phyloP scores from a whole-genome alignment of 169 alveolate genomes.

The Theileria parva region DNA sequence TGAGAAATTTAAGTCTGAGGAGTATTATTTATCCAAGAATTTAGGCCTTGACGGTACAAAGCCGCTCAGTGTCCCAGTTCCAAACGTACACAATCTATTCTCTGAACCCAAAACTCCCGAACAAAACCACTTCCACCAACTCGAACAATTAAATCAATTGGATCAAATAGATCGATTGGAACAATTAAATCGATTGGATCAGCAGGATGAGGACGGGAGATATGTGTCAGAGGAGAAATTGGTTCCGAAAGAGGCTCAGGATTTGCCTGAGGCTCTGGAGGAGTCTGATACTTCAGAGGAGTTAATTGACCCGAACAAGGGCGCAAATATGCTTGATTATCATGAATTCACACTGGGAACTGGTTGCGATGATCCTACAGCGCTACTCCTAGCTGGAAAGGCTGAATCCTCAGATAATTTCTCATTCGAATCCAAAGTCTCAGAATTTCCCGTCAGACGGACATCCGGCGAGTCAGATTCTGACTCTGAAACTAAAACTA shows the following conservation, averaged over 20 bases:
- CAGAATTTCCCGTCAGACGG: background rate
- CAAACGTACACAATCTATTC: constrained; percentile 49
- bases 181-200: too few relatives aligned
- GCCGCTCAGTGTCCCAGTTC: constrained; percentile 35
- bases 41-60: background rate
- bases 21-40: constrained; percentile 24
- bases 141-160: too few relatives aligned
- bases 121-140: background rate
- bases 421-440: background rate
- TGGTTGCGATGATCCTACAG: background rate
- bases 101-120: constrained; percentile 11
- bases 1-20: constrained; percentile 20
- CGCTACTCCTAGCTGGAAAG: background rate
- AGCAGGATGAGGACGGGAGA: too few relatives aligned
- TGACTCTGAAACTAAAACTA: background rate
- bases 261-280: background rate
- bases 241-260: background rate
- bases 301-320: background rate
- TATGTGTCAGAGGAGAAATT: background rate
- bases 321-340: constrained; percentile 8
- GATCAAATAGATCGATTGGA: too few relatives aligned
- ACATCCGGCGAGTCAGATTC: background rate
- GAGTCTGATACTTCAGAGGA: constrained; percentile 16
- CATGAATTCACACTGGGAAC: constrained; percentile 1
- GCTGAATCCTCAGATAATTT: constrained; percentile 8